phyloP scores from a whole-genome alignment of 2,329 filamentous ascomycete species.

The Nemania bipapillata region DNA sequence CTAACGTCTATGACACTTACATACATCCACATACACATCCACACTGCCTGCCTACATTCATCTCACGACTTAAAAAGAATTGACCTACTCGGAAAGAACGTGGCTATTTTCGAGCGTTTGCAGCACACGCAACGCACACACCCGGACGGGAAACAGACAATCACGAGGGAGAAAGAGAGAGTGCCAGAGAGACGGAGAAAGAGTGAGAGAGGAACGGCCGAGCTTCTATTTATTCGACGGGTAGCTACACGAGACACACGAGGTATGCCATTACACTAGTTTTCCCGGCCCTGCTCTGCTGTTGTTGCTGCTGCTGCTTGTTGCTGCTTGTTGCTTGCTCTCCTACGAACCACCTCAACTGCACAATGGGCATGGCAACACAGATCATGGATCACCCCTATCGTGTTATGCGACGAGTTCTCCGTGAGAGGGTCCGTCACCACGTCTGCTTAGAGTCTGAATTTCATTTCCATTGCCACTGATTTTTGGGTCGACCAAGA shows the following conservation, averaged over 20 bases:
- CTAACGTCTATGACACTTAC: constrained; percentile 32
- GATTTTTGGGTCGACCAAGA: constrained; percentile 19
- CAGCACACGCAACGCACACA: constrained; percentile 18
- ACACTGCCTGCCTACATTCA: constrained; percentile 22
- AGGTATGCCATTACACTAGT: constrained; percentile 39
- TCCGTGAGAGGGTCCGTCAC: constrained; percentile 26
- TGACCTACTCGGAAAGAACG: constrained; percentile 22
- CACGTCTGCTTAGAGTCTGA: constrained; percentile 22
- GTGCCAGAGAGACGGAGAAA: not conserved
- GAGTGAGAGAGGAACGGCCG: constrained; percentile 22
- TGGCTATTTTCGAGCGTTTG: constrained; percentile 6
- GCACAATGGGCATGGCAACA: constrained; percentile 28
- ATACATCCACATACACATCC: constrained; percentile 13
- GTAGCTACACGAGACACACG: constrained; percentile 38
- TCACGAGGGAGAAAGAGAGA: constrained; percentile 9
- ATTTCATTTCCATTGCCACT: constrained; percentile 23
- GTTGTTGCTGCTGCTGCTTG: too few species aligned
- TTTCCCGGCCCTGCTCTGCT: constrained; percentile 33
- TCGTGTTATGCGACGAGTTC: constrained; percentile 36
- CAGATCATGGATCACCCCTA: constrained; percentile 36
- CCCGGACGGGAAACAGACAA: constrained; percentile 23
- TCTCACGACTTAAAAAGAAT: constrained; percentile 20
- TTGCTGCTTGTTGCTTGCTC: too few species aligned
- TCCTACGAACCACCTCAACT: constrained; percentile 25
- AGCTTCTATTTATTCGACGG: constrained; percentile 34